These are phyloP conservation scores for Obelidium mucronatum DNA, from an alignment of 192 early-diverging fungal species.

Conservation along the genomic window DNA sequence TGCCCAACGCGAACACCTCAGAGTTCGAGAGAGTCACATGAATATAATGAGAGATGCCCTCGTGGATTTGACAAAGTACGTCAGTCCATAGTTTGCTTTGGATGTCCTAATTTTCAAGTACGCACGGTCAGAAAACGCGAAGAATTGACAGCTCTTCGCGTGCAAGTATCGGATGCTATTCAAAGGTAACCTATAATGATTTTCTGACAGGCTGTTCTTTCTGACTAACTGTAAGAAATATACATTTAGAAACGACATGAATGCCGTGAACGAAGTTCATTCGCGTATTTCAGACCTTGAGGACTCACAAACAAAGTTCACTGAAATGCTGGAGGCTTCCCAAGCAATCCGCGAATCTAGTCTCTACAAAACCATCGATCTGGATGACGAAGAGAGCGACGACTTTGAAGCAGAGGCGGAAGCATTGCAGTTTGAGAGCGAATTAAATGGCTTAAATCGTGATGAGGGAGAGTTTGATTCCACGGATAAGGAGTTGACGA, in stretches of 20 bases:
- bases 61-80: constrained; percentile 24
- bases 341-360: constrained; percentile 10
- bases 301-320: constrained; percentile 9
- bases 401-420: constrained; percentile 34
- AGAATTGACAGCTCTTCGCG: constrained; percentile 4
- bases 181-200: too few relatives aligned
- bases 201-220: too few relatives aligned
- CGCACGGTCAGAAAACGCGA: constrained; percentile 34
- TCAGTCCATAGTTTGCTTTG: too few relatives aligned
- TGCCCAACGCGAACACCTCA: constrained; percentile 26
- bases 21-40: constrained; percentile 29
- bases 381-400: constrained; percentile 15
- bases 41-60: constrained; percentile 27
- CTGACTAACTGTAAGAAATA: too few relatives aligned
- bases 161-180: constrained; percentile 15
- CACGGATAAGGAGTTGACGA: not conserved
- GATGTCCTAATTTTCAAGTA: too few relatives aligned
- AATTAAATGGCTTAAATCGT: constrained; percentile 37
- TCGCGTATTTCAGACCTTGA: constrained; percentile 17
- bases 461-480: not conserved
- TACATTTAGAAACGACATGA: constrained; percentile 19
- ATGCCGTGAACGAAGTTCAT: constrained; percentile 15
- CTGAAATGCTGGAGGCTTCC: constrained; percentile 21
- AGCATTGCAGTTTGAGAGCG: constrained; percentile 32
- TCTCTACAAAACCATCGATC: constrained; percentile 1